Base-by-base conservation (phyloP, 1,284 basidiomycete species). In the Gomphus bonarii region DNA sequence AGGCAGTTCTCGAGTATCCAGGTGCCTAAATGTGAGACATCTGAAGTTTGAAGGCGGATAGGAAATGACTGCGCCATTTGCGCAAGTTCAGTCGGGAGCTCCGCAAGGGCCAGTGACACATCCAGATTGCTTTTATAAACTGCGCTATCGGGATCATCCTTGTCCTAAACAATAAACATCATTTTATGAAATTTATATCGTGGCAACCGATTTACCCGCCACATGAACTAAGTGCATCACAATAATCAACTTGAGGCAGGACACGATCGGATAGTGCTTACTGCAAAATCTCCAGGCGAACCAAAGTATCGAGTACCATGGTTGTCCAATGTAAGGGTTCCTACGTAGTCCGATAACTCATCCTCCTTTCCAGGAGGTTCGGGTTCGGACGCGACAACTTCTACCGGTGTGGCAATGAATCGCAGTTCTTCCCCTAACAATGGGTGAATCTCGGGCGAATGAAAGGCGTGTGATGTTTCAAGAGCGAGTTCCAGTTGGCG, bases 11-110 rank as follows among this genome's bases (percentile, higher is more conserved):
- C 56, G 6, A 50, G 56, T 25, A 57, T 46, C 49, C 49, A 51
- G 1, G 30, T 28, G 50, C 48, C 20, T 4, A 57, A 22, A 36
- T 52, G 38, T 10, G 49, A 16, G 5, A 18, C 31, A 33, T 58
- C 56, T 8, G 22, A 35, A 12, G 31, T 40, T 1, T 42, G 22
- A 3, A 52, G 25, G 11, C 56, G 56, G 36, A 53, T 10, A 6
- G 56, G 56, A 35, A 58, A 58, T 8, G 50, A 28, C 42, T 58
- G 48, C 28, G 56, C 56, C 38, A 58, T 38, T 22, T 51, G 56
- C 18, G 50, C 33, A 3, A 58, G 18, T 52, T 58, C 50, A 25
- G 5, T 22, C 11, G 56, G 56, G 28, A 58, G 50, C n/a, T 47
- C 56, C 2, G 50, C 40, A 43, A 58, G 50, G 30, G 33, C 54